phyloP scores from a whole-genome alignment of 805 yeast species.

The Nakazawaea laoshanensis region DNA sequence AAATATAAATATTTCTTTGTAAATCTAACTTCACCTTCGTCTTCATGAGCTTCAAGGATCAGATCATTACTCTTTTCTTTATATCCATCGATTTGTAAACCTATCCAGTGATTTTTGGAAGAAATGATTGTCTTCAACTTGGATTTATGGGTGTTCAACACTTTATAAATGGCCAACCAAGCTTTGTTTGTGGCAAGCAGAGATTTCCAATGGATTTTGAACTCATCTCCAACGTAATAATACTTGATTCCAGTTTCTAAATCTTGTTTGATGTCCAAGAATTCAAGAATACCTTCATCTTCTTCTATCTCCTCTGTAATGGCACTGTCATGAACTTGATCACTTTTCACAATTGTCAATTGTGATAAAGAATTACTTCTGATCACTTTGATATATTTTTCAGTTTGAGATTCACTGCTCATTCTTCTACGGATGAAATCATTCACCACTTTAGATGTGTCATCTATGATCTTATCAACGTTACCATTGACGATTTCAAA shows the following conservation, averaged over 20 bases:
- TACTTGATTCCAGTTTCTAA: slow-evolving; percentile 13
- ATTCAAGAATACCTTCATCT: slow-evolving; percentile 13
- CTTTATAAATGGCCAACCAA: slow-evolving; percentile 73
- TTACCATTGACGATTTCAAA: slow-evolving; percentile 21
- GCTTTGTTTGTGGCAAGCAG: slow-evolving; percentile 40
- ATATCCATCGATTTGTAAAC: slow-evolving; percentile 28
- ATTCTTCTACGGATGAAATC: slow-evolving; percentile 25
- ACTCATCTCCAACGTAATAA: slow-evolving; percentile 42
- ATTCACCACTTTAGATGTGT: slow-evolving; percentile 35
- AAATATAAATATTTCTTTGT: slow-evolving; percentile 40
- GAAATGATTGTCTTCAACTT: slow-evolving; percentile 49
- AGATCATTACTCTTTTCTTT: slow-evolving; percentile 13
- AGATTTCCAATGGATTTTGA: slow-evolving; percentile 45
- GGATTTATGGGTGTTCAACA: slow-evolving; percentile 49
- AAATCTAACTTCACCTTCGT: slow-evolving; percentile 42
- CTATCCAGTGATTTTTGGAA: slow-evolving; percentile 61
- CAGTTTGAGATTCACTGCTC: slow-evolving; percentile 6
- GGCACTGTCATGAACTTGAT: slow-evolving; percentile 17
- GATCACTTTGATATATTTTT: slow-evolving; percentile 12
- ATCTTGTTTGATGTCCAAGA: slow-evolving; percentile 15
- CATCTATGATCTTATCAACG: slow-evolving; percentile 27
- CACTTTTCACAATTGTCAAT: slow-evolving; percentile 7
- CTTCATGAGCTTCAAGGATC: slow-evolving; percentile 8
- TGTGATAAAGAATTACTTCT: slow-evolving; percentile 10
- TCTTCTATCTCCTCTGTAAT: slow-evolving; percentile 21